phyloP scores from a whole-genome alignment of 495 filamentous ascomycete genomes.

The Rhypophila decipiens region DNA sequence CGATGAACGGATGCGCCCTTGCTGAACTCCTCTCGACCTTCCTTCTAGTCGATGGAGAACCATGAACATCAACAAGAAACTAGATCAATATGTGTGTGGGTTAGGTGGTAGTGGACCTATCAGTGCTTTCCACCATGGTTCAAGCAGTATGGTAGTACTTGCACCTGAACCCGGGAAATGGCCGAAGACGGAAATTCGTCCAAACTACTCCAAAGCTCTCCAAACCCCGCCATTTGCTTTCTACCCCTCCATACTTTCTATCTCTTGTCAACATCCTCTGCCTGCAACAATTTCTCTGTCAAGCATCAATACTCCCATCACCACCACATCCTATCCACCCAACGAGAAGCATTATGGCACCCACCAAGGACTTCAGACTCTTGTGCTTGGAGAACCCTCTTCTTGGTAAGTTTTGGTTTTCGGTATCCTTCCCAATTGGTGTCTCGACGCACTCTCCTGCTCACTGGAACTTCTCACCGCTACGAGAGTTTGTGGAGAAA shows the following conservation, averaged over 20 bases:
- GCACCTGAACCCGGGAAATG: background rate
- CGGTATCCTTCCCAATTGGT: slow-evolving; percentile 9
- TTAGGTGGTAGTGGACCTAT: too few relatives aligned
- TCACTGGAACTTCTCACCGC: background rate
- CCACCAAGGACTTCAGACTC: slow-evolving; percentile 70
- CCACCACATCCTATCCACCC: slow-evolving; percentile 11
- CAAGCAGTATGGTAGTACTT: background rate
- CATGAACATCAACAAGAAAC: too few relatives aligned
- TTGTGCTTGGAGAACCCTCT: slow-evolving; percentile 94
- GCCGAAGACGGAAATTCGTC: slow-evolving; percentile 14
- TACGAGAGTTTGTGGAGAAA: too few relatives aligned
- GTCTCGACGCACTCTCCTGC: background rate
- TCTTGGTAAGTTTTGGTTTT: slow-evolving; percentile 54
- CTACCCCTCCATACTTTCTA: slow-evolving; percentile 6
- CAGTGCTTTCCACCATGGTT: too few relatives aligned
- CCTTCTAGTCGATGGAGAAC: too few relatives aligned
- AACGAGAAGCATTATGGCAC: slow-evolving; percentile 66
- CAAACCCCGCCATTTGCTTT: slow-evolving; percentile 12
- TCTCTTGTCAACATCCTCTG: background rate
- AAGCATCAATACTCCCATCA: slow-evolving; percentile 9
- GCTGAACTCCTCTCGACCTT: too few relatives aligned
- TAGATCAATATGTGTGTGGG: too few relatives aligned
- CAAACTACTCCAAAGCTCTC: too few relatives aligned
- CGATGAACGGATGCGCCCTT: too few relatives aligned
- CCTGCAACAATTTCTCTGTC: slow-evolving; percentile 15